These are phyloP conservation scores for Fusarium humuli DNA, from an alignment of 2,329 filamentous ascomycete species.

Conservation along the genomic window DNA sequence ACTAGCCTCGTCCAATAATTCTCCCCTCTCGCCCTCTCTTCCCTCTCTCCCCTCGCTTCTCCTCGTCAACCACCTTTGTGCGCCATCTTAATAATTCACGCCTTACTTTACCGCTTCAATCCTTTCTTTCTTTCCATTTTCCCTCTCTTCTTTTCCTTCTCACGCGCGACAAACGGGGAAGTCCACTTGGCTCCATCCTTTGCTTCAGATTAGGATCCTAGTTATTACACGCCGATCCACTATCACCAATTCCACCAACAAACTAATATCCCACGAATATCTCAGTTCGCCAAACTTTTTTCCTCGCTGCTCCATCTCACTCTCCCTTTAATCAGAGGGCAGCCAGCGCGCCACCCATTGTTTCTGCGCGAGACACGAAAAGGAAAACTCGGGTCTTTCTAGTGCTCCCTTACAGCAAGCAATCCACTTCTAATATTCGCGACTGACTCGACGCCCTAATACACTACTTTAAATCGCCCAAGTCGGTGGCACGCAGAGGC, in stretches of 20 bases:
- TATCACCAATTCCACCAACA: conserved; percentile 31
- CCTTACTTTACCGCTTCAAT: not conserved
- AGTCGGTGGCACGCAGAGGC: conserved; percentile 27
- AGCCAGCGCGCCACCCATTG: conserved; percentile 16
- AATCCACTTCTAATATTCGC: conserved; percentile 26
- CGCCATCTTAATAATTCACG: conserved; percentile 22
- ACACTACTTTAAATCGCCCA: conserved; percentile 11
- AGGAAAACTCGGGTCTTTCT: not conserved
- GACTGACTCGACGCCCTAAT: conserved; percentile 14
- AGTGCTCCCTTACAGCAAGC: conserved; percentile 15
- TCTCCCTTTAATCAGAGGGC: conserved; percentile 18
- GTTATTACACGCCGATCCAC: conserved; percentile 26
- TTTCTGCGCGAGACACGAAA: conserved; percentile 22
- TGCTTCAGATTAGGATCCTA: conserved; percentile 15
- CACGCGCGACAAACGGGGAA: conserved; percentile 1
- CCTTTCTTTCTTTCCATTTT: not conserved
- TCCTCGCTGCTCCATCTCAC: not conserved
- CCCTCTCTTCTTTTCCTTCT: not conserved
- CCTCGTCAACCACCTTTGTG: conserved; percentile 29
- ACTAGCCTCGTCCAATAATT: conserved; percentile 19
- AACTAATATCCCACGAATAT: conserved; percentile 25
- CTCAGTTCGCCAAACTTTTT: not conserved
- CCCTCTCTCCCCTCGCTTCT: conserved; percentile 16
- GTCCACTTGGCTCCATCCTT: conserved; percentile 18
- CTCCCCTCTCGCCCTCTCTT: conserved; percentile 1